phyloP scores from a whole-genome alignment of 495 filamentous ascomycete species.

The Penicillium malachiteum region DNA sequence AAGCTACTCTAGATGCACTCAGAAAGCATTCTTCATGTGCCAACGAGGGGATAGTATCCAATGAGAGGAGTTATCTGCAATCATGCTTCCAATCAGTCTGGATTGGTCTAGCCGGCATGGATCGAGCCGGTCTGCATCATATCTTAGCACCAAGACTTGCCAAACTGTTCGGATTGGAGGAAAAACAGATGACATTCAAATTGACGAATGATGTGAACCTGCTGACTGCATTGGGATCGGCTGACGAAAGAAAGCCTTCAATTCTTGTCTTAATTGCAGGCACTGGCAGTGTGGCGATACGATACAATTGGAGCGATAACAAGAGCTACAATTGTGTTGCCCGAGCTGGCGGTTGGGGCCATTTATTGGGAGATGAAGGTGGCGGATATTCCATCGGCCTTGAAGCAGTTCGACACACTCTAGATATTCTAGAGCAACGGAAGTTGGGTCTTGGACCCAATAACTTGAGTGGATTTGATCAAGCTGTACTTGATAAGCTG shows the following conservation, averaged over 20 bases:
- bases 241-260: slow-evolving; percentile 14
- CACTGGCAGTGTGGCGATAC: slow-evolving; percentile 33
- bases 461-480: slow-evolving; percentile 10
- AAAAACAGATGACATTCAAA: slow-evolving; percentile 10
- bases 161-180: slow-evolving; percentile 19
- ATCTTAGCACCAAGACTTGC: slow-evolving; percentile 16
- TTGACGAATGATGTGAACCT: slow-evolving; percentile 34
- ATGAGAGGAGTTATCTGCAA: slow-evolving; percentile 8
- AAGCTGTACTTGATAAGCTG: slow-evolving; percentile 14
- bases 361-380: slow-evolving; percentile 39
- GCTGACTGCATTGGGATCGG: slow-evolving; percentile 20
- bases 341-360: slow-evolving; percentile 38
- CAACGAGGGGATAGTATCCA: background rate
- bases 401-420: slow-evolving; percentile 27
- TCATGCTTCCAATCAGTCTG: slow-evolving; percentile 24
- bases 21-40: slow-evolving; percentile 1
- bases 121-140: slow-evolving; percentile 22
- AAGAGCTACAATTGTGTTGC: slow-evolving; percentile 20
- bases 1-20: slow-evolving; percentile 14
- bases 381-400: slow-evolving; percentile 37
- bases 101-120: slow-evolving; percentile 29
- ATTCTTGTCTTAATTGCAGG: slow-evolving; percentile 36
- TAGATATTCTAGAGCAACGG: slow-evolving; percentile 21
- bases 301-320: slow-evolving; percentile 19
- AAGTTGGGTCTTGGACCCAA: slow-evolving; percentile 8